These are phyloP conservation scores for Sporothrix pseudoabietina DNA, from an alignment of 2,329 filamentous ascomycete species.

Conservation along the genomic window DNA sequence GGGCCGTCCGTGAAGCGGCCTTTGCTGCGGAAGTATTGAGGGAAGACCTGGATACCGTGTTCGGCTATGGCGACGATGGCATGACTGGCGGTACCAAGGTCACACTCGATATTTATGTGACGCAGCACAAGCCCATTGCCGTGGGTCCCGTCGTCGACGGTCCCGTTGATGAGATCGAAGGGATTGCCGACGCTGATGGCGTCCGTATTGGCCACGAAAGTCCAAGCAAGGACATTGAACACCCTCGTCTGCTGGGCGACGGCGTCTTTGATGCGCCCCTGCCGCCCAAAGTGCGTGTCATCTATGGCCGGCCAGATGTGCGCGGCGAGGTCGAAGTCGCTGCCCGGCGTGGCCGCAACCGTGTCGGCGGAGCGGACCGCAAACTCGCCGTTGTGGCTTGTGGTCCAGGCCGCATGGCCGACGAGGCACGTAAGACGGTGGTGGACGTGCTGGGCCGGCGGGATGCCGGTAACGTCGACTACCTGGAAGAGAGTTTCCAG, in stretches of 20 bases:
- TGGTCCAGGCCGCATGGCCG: conserved; percentile 33
- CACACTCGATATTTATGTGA: conserved; percentile 32
- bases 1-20: conserved; percentile 33
- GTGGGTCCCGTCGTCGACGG: not conserved
- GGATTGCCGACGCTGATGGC: not conserved
- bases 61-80: conserved; percentile 20
- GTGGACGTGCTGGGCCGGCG: conserved; percentile 25
- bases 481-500: conserved; percentile 35
- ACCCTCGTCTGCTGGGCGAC: not conserved
- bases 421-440: conserved; percentile 31
- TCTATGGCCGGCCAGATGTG: conserved; percentile 34
- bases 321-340: conserved; percentile 39
- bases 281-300: conserved; percentile 35
- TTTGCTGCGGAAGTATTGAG: conserved; percentile 31
- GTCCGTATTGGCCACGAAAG: not conserved
- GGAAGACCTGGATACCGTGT: conserved; percentile 18
- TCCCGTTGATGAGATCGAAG: not conserved
- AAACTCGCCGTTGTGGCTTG: conserved; percentile 35
- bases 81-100: conserved; percentile 7
- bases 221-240: not conserved
- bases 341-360: conserved; percentile 30
- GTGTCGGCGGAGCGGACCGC: conserved; percentile 32
- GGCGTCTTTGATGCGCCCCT: conserved; percentile 2
- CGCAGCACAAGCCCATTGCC: not conserved
- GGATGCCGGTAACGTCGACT: conserved; percentile 29